Evolutionary conservation across 768 basidiomycete species (phyloP).

Genomic region (Suillus fuscotomentosus): DNA sequence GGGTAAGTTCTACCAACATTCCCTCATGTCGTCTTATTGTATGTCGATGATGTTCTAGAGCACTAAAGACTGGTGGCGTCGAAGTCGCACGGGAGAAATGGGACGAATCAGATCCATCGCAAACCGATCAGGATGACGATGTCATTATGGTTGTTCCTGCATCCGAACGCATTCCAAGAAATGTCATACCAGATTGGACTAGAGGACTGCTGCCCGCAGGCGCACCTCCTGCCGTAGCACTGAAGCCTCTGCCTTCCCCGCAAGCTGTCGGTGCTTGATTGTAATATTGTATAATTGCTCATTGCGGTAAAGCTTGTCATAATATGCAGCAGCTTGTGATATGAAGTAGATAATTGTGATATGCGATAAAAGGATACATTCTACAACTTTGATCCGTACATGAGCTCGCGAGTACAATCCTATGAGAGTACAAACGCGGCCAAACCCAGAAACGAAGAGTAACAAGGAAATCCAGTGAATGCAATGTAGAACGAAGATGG

Average conservation of each 20-base stretch:
- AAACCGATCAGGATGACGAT: slow-evolving; percentile 41
- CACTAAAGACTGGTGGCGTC: slow-evolving; percentile 82
- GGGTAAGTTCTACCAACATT: slow-evolving; percentile 55
- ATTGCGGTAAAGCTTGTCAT: not conserved
- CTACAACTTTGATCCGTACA: slow-evolving; percentile 5
- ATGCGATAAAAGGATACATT: slow-evolving; percentile 4
- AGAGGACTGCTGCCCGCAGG: slow-evolving; percentile 58
- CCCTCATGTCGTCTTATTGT: not conserved
- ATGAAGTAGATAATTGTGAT: not conserved
- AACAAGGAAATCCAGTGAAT: not conserved
- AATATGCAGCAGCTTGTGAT: not conserved
- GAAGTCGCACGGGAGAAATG: slow-evolving; percentile 84
- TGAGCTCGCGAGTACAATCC: slow-evolving; percentile 2
- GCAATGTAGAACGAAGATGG: slow-evolving; percentile 3
- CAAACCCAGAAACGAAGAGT: not conserved
- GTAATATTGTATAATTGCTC: slow-evolving; percentile 11
- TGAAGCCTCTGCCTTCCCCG: slow-evolving; percentile 15
- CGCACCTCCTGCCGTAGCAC: slow-evolving; percentile 53
- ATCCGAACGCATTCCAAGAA: slow-evolving; percentile 32
- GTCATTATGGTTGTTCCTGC: slow-evolving; percentile 14
- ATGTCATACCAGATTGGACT: slow-evolving; percentile 82
- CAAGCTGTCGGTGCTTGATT: slow-evolving; percentile 36
- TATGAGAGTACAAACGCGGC: slow-evolving; percentile 4
- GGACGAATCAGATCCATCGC: slow-evolving; percentile 62
- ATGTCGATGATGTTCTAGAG: slow-evolving; percentile 37